Base-by-base conservation (phyloP, 2,329 filamentous ascomycete genomes). In the Nemania sp. region DNA sequence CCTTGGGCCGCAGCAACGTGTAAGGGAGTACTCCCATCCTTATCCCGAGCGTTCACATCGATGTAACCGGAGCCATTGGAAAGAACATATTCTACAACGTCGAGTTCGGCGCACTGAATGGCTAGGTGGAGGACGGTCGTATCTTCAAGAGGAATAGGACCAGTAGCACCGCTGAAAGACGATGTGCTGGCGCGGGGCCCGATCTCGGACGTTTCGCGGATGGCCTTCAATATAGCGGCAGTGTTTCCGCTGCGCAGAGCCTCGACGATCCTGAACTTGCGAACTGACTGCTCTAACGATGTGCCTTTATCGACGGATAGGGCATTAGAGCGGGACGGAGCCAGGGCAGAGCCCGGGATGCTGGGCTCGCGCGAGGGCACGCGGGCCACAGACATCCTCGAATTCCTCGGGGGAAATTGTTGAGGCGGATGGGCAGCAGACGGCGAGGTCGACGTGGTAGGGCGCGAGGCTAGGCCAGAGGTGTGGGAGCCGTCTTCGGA, bases 201-300 rank as follows among this genome's bases (percentile, higher is more conserved):
- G 55, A 72, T 72, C 48, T 83, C 77, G 54, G 76, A 72, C 34
- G 81, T 82, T 56, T 91, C 88, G 56, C 87, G 81, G 61, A 97
- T 89, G 1, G 89, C 89, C 69, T 88, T 93, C 24, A 90, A 90
- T 64, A 99, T 97, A 31, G 89, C 90, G 12, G 86, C 87, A 0
- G 91, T 96, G 70, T 99, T 93, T 49, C 94, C 94, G 70, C 84
- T 94, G 61, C 93, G 84, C 61, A 99, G 77, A 36, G 92, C 89
- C 75, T 97, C 94, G 68, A 97, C 96, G 41, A 97, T 84, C 62
- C 92, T 86, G 73, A 99, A 99, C 62, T 96, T 92, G 68, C 89
- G 86, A 48, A 99, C 91, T 0, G 93, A 97, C 72, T 96, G 91
- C 69, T 99, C 92, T 54, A 99, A 89, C 20, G 84, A 86, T 30